Percentiles rank a stretch among this genome's conserved stretches.
These are phyloP conservation scores for Pythium brachiatum DNA, from an alignment of 352 stramenopile genomes.

Conservation along the genomic window DNA sequence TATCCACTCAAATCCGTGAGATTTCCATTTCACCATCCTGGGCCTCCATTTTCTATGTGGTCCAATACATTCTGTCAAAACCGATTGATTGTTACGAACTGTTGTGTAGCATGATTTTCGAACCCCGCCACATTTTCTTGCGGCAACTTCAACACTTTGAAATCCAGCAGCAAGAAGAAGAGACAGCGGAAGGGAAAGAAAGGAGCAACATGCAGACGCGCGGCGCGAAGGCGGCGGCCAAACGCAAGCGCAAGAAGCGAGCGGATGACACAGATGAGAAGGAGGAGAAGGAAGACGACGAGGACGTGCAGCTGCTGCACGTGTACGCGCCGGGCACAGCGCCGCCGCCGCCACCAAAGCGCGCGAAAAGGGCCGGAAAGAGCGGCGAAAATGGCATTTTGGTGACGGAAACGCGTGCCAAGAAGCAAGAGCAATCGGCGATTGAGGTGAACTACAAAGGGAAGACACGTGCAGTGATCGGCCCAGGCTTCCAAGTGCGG, in stretches of 20 bases:
- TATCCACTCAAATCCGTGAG: no score
- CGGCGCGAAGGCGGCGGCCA: not conserved
- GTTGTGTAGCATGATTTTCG: not conserved
- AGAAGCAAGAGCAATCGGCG: not conserved
- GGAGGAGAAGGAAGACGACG: not conserved
- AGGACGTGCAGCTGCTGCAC: not conserved
- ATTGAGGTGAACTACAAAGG: not conserved
- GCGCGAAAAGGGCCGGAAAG: not conserved
- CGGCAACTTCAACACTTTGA: slow-evolving; percentile 3
- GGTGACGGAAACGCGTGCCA: not conserved
- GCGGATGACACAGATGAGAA: not conserved
- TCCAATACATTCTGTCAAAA: not conserved
- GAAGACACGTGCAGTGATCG: not conserved
- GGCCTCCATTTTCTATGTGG: not conserved
- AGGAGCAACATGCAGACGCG: not conserved
- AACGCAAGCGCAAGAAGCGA: not conserved
- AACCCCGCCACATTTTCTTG: not conserved
- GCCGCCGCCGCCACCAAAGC: not conserved
- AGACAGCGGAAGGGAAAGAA: not conserved
- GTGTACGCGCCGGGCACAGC: slow-evolving; percentile 1
- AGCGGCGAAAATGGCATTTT: not conserved
- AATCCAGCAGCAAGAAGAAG: not conserved
- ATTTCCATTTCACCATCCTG: not conserved
- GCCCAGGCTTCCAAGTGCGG: not conserved
- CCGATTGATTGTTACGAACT: not conserved